These are phyloP conservation scores for Syzygium grande DNA, from an alignment of 345 rosid genomes.

Conservation along the genomic window DNA sequence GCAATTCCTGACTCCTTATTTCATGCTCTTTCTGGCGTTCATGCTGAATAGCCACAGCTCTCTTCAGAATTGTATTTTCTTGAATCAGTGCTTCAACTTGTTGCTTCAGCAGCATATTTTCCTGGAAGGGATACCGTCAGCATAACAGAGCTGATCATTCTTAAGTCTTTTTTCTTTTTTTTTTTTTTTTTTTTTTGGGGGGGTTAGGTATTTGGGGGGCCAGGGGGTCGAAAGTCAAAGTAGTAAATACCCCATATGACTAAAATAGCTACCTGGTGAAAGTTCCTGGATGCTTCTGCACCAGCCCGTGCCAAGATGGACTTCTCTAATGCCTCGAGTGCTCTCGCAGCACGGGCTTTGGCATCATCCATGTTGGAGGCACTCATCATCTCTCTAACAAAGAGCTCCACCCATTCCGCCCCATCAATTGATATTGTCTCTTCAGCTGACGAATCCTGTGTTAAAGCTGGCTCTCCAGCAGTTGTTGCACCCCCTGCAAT, in stretches of 20 bases:
- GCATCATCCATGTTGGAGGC: constrained; percentile 76
- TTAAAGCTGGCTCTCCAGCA: constrained; percentile 15
- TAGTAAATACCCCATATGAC: neutral
- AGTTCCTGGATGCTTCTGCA: constrained; percentile 42
- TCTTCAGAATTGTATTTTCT: constrained; percentile 63
- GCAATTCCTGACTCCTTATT: constrained; percentile 54
- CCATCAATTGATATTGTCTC: constrained; percentile 40
- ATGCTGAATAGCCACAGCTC: constrained; percentile 79
- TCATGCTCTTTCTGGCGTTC: constrained; percentile 66
- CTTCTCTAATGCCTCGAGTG: constrained; percentile 69
- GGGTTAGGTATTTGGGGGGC: neutral
- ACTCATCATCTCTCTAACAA: constrained; percentile 65
- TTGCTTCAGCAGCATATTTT: constrained; percentile 58
- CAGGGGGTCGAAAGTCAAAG: neutral
- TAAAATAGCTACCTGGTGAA: constrained; percentile 33
- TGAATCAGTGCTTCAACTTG: constrained; percentile 63
- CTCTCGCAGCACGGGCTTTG: constrained; percentile 72
- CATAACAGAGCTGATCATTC: neutral
- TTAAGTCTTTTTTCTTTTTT: neutral
- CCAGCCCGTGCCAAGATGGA: constrained; percentile 56
- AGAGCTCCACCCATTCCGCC: constrained; percentile 75
- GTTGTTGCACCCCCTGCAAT: neutral
- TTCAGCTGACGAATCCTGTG: constrained; percentile 23
- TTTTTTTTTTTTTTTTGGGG: neutral
- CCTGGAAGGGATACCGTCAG: constrained; percentile 19